Percentiles rank a stretch among this genome's conserved stretches.
Evolutionary conservation across 2,329 filamentous ascomycete species (phyloP).

Genomic region (Pseudogymnoascus sp.): DNA sequence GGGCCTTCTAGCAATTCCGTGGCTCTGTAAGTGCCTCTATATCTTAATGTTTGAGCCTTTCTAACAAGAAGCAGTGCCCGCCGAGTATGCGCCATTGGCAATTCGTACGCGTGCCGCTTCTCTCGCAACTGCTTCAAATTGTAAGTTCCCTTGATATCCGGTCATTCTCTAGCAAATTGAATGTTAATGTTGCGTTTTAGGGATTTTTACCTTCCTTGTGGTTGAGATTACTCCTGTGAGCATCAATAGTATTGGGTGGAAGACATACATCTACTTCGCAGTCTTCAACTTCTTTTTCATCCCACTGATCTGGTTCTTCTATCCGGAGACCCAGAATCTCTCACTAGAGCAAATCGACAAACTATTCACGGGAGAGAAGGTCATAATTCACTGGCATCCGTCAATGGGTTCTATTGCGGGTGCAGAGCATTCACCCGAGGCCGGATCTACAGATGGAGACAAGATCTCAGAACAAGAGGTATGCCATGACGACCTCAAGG

Average conservation of each 20-base stretch:
- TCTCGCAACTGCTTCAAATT: conserved; percentile 34
- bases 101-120: conserved; percentile 35
- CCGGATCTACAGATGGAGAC: neutral
- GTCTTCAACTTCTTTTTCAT: conserved; percentile 37
- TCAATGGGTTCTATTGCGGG: conserved; percentile 15
- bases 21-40: conserved; percentile 32
- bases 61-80: conserved; percentile 28
- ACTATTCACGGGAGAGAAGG: conserved; percentile 20
- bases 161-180: neutral
- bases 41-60: neutral
- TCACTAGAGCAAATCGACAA: conserved; percentile 29
- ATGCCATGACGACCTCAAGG: neutral
- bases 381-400: conserved; percentile 27
- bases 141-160: neutral
- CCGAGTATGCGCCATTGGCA: conserved; percentile 43
- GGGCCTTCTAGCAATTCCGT: conserved; percentile 43
- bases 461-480: neutral
- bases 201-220: conserved; percentile 24
- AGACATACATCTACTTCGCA: conserved; percentile 49
- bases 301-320: conserved; percentile 27
- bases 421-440: neutral
- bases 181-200: neutral
- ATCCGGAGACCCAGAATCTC: conserved; percentile 28
- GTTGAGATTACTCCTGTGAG: conserved; percentile 29
- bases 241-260: conserved; percentile 27